These are phyloP conservation scores for Nectriaceae sp. DNA, from an alignment of 2,329 filamentous ascomycete genomes.

Conservation along the genomic window DNA sequence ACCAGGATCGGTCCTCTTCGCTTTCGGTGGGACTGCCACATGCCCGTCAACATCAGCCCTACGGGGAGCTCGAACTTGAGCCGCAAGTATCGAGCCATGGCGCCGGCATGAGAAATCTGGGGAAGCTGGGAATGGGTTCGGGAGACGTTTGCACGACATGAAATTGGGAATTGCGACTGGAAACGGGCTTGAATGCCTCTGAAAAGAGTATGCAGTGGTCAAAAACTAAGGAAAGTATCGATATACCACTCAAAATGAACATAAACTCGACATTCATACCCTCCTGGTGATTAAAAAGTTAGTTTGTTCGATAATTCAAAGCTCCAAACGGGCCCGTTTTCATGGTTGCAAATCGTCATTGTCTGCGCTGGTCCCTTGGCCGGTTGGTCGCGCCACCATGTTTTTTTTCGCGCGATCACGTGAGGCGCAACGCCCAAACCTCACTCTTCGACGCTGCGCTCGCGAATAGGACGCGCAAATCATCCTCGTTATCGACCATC, in stretches of 20 bases:
- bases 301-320: no score
- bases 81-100: conserved; percentile 30
- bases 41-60: conserved; percentile 29
- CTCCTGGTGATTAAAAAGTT: no score
- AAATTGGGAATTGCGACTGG: conserved; percentile 20
- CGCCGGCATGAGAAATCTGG: conserved; percentile 25
- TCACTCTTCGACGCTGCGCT: conserved; percentile 16
- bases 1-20: no score
- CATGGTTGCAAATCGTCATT: conserved; percentile 18
- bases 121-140: conserved; percentile 19
- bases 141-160: conserved; percentile 7
- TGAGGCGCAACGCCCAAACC: conserved; percentile 23
- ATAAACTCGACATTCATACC: neutral
- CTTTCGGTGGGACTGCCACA: conserved; percentile 5
- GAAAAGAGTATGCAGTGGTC: conserved; percentile 1
- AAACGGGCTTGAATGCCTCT: conserved; percentile 13
- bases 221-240: neutral
- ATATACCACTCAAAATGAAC: conserved; percentile 2
- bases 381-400: conserved; percentile 21
- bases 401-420: conserved; percentile 26
- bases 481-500: conserved; percentile 11
- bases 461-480: conserved; percentile 26
- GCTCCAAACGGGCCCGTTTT: conserved; percentile 12
- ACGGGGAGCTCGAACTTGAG: conserved; percentile 28
- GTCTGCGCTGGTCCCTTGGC: conserved; percentile 1